Conservation (phyloP, 176 grass and related monocot species). For the Carex cristatella region DNA sequence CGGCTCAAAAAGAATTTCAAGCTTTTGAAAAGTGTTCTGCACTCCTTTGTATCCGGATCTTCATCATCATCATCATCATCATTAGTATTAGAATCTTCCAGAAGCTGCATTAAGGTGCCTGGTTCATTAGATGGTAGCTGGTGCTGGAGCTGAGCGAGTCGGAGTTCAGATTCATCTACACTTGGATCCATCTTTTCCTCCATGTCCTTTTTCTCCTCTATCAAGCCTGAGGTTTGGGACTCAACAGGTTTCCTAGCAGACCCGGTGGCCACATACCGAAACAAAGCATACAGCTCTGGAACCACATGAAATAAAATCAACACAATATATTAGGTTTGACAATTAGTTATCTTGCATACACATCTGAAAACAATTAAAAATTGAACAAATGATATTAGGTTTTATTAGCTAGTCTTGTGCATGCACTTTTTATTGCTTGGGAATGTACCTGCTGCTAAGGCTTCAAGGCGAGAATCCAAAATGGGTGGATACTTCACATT, state of each 20-base stretch:
- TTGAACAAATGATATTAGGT: not conserved
- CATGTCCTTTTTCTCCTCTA: conserved; percentile 36
- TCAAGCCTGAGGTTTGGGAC: conserved; percentile 22
- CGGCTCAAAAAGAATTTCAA: conserved; percentile 90
- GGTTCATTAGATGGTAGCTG: conserved; percentile 91
- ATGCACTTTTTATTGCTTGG: not conserved
- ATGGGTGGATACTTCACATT: conserved; percentile 96
- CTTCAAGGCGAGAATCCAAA: conserved; percentile 81
- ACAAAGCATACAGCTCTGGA: conserved; percentile 86
- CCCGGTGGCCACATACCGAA: conserved; percentile 58
- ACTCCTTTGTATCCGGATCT: conserved; percentile 53
- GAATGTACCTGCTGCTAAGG: conserved; percentile 74
- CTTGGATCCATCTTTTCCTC: conserved; percentile 34
- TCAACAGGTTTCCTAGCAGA: conserved; percentile 35
- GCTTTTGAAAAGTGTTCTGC: conserved; percentile 75
- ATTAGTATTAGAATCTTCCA: conserved; percentile 55
- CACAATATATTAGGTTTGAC: conserved; percentile 12
- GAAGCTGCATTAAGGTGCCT: conserved; percentile 85
- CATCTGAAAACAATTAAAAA: not conserved
- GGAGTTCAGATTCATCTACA: conserved; percentile 71
- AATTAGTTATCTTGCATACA: not conserved
- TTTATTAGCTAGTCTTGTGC: not conserved
- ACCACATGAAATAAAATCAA: conserved; percentile 9
- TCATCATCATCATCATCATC: conserved; percentile 43
- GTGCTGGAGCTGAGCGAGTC: conserved; percentile 85